These are phyloP conservation scores for Rutidosis leptorrhynchoides DNA, from an alignment of 129 eudicot species.

Conservation along the genomic window DNA sequence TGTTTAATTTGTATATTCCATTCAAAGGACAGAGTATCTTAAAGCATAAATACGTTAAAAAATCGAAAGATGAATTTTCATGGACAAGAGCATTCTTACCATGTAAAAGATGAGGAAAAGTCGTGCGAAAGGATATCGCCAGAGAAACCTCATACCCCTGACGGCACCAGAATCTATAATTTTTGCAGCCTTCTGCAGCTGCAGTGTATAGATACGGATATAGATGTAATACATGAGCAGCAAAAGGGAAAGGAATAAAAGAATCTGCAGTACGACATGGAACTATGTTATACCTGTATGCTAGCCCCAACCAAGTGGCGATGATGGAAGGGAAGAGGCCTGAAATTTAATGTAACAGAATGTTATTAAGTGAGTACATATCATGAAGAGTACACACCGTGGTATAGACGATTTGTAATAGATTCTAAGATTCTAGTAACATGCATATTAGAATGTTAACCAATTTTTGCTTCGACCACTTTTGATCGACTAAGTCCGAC, in stretches of 20 bases:
- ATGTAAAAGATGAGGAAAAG: constrained; percentile 73
- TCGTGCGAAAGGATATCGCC: constrained; percentile 98
- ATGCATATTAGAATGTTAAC: too few species aligned
- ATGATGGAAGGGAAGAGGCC: constrained; percentile 97
- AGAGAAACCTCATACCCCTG: constrained; percentile 85
- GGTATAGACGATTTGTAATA: background rate
- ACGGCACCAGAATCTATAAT: constrained; percentile 88
- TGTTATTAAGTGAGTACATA: constrained; percentile 1
- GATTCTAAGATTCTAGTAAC: too few species aligned
- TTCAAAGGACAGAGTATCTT: constrained; percentile 6
- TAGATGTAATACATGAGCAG: constrained; percentile 12
- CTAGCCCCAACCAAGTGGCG: constrained; percentile 92
- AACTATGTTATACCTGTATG: constrained; percentile 63
- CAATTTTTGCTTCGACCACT: too few species aligned
- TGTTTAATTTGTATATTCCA: background rate
- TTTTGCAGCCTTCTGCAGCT: constrained; percentile 96
- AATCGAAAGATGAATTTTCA: background rate
- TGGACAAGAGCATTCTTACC: constrained; percentile 37
- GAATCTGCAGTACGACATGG: background rate
- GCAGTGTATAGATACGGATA: constrained; percentile 31
- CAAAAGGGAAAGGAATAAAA: background rate
- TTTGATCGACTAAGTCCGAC: too few species aligned
- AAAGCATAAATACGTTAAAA: background rate
- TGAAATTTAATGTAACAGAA: constrained; percentile 30
- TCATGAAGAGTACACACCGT: background rate